Evolutionary conservation across 441 rosid genomes (phyloP).

Genomic region (Croton setiger): DNA sequence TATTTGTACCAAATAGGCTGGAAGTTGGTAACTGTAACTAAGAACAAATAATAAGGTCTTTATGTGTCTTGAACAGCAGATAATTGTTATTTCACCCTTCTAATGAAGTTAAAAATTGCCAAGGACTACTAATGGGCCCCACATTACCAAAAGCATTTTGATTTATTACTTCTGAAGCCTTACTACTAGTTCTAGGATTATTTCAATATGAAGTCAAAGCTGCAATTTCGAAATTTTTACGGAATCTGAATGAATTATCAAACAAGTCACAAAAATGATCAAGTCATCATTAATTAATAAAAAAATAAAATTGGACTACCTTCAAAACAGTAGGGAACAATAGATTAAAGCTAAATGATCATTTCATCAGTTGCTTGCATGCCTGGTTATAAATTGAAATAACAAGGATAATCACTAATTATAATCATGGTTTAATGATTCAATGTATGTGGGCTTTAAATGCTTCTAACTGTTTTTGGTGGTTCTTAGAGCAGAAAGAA

Average conservation of each 20-base stretch:
- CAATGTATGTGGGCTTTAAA: neutral
- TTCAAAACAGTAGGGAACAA: neutral
- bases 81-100: neutral
- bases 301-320: neutral
- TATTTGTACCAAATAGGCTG: too few species aligned
- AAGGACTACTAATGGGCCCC: neutral
- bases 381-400: neutral
- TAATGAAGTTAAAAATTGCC: neutral
- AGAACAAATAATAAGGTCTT: neutral
- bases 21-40: neutral
- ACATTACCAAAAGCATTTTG: neutral
- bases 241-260: neutral
- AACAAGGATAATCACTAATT: neutral
- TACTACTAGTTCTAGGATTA: neutral
- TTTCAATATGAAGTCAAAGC: neutral
- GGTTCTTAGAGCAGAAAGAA: slow-evolving; percentile 2
- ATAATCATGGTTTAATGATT: neutral
- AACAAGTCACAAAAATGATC: neutral
- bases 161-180: neutral
- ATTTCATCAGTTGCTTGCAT: neutral
- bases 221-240: neutral
- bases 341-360: neutral
- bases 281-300: neutral
- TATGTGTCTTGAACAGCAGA: neutral
- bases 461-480: neutral